Percentiles rank a stretch among this genome's conserved stretches.
These are phyloP conservation scores for Saturnispora mendoncae DNA, from an alignment of 805 yeast genomes.

Conservation along the genomic window DNA sequence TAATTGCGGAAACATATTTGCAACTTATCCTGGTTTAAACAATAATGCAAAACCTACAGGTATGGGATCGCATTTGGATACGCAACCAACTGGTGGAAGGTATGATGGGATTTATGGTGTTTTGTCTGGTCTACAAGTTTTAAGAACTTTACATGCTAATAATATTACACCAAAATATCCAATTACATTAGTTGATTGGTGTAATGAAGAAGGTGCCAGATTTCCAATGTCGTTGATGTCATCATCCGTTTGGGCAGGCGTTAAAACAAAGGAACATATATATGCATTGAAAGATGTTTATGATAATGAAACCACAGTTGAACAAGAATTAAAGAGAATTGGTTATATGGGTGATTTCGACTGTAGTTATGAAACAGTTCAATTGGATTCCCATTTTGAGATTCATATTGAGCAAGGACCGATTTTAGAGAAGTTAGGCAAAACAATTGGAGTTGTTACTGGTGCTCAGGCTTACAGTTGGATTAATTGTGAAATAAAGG, in stretches of 20 bases:
- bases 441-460: constrained; percentile 54
- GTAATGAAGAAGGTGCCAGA: constrained; percentile 73
- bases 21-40: constrained; percentile 48
- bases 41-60: constrained; percentile 45
- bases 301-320: constrained; percentile 42
- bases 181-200: constrained; percentile 59
- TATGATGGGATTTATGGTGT: constrained; percentile 71
- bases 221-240: constrained; percentile 64
- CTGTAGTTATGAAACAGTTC: constrained; percentile 41
- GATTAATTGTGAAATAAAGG: constrained; percentile 48
- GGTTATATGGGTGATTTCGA: constrained; percentile 50
- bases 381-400: constrained; percentile 63
- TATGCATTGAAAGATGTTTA: constrained; percentile 46
- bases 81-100: constrained; percentile 73
- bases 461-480: constrained; percentile 63
- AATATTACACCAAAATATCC: constrained; percentile 55
- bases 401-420: constrained; percentile 77
- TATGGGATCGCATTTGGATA: constrained; percentile 67
- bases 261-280: constrained; percentile 37
- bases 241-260: constrained; percentile 59
- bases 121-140: constrained; percentile 54
- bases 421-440: constrained; percentile 45
- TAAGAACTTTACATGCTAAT: constrained; percentile 56
- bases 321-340: constrained; percentile 47
- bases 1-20: constrained; percentile 62